Conservation (phyloP, 2,329 filamentous ascomycete genomes). For the Colletotrichum sp. region DNA sequence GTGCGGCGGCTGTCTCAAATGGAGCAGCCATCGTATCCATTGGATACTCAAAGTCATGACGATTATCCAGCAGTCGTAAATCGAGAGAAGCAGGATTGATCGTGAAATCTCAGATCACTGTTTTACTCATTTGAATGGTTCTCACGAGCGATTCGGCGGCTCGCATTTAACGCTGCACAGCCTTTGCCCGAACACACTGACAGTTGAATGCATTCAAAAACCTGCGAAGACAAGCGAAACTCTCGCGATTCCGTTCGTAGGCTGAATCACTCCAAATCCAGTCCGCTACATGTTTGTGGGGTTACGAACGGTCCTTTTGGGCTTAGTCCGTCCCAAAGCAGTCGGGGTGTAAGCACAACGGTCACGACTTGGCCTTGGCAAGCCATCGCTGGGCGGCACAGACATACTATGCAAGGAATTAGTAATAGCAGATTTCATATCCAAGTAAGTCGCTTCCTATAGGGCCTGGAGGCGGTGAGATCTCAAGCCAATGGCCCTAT, state of each 20-base stretch:
- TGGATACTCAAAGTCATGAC: neutral
- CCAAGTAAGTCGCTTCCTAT: accelerated
- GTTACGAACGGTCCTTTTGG: neutral
- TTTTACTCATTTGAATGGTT: neutral
- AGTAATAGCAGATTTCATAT: neutral
- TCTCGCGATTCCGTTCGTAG: too few relatives aligned
- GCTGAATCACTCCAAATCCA: neutral
- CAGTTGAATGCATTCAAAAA: neutral
- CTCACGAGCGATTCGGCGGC: neutral
- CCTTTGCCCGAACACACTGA: neutral
- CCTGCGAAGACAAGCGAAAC: neutral
- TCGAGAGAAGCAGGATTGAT: neutral
- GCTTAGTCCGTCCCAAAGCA: neutral
- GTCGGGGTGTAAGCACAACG: neutral
- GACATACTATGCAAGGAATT: neutral
- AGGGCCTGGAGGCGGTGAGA: neutral
- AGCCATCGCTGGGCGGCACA: neutral
- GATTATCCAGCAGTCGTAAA: neutral
- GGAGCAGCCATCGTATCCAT: neutral
- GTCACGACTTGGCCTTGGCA: neutral
- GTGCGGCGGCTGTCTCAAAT: neutral
- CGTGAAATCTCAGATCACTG: neutral
- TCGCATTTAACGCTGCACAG: neutral
- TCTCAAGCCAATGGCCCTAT: neutral
- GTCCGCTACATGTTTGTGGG: neutral